A percentile compares a stretch with the other conserved stretches of the same genome.
Conservation (phyloP, 2,329 filamentous ascomycete genomes). For the Botrytis sinoallii region DNA sequence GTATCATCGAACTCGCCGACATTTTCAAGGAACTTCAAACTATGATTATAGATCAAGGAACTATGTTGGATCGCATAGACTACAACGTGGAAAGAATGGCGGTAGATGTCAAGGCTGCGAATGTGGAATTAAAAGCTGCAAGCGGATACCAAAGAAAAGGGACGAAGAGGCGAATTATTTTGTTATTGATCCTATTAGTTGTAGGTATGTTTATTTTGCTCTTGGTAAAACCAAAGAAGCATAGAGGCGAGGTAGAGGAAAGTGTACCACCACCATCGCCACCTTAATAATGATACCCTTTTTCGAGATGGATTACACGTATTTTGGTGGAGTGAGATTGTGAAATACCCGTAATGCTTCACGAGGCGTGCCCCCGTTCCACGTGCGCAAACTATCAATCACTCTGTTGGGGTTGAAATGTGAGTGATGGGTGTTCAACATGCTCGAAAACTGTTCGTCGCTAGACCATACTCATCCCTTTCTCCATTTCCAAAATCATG, state of each 20-base stretch:
- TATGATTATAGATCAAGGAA: slow-evolving; percentile 93
- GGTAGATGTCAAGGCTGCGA: slow-evolving; percentile 87
- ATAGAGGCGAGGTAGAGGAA: slow-evolving; percentile 26
- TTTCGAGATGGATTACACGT: not conserved
- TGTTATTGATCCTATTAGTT: slow-evolving; percentile 81
- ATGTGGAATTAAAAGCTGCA: slow-evolving; percentile 86
- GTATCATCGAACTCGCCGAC: slow-evolving; percentile 94
- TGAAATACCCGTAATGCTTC: not conserved
- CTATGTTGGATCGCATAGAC: slow-evolving; percentile 90
- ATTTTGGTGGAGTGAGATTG: not conserved
- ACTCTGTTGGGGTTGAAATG: not conserved
- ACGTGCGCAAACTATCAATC: not conserved
- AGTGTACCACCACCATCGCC: slow-evolving; percentile 32
- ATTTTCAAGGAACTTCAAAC: slow-evolving; percentile 94
- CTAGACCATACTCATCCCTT: not conserved
- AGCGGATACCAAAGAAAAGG: slow-evolving; percentile 85
- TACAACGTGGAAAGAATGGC: slow-evolving; percentile 97
- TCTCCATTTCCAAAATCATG: not conserved
- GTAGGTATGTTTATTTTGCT: slow-evolving; percentile 83
- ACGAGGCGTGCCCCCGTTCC: too few relatives aligned
- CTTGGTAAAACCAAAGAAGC: slow-evolving; percentile 58
- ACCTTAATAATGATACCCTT: slow-evolving; percentile 10
- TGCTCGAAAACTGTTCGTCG: too few relatives aligned
- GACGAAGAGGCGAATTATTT: slow-evolving; percentile 88
- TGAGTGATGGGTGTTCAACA: not conserved